Base-by-base conservation (phyloP, 768 basidiomycete genomes). In the Russula sp. region DNA sequence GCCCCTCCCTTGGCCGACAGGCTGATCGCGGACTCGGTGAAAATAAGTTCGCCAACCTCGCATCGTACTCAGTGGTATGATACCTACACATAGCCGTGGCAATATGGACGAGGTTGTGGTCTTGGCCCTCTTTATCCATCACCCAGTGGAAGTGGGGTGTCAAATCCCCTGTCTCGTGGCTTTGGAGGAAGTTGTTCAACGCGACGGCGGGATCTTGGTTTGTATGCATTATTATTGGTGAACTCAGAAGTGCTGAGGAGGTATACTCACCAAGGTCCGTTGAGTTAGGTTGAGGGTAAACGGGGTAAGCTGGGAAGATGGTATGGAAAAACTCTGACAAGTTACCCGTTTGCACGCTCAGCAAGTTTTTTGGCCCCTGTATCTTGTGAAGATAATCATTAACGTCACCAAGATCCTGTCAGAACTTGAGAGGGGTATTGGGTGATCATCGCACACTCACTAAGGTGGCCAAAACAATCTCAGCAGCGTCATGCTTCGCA, bases 151-250 rank as follows among this genome's bases (percentile, higher is more conserved):
- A 9, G 7, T n/a, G 3, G 0, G 0, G 6, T 3, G 52, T 6
- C 1, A 59, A 1, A 18, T 59, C 50, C 18, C 57, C 62, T 3
- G 14, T 9, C 3, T 27, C 20, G 34, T 53, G 57, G 0, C 6
- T 0, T 27, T 64, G 63, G 1, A 64, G 37, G 1, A 35, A 50
- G 18, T 64, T 64, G 13, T 59, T 59, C 6, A 64, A 34, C 0
- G 0, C 2, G 3, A 42, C 16, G 37, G 16, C 20, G 34, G 18
- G 27, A 35, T 64, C 63, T 16, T 0, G 2, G 4, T 14, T 16
- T 22, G 13, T 8, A 10, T 14, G 18, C 27, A 22, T 57, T 20
- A 54, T 2, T 53, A 42, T 14, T 27, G 20, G 39, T 2, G 27
- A 32, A 16, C 14, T 14, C 35, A 1, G 0, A 14, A 6, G 39